Conservation (phyloP, 2,329 filamentous ascomycete species). For the Penicillium crustosum region DNA sequence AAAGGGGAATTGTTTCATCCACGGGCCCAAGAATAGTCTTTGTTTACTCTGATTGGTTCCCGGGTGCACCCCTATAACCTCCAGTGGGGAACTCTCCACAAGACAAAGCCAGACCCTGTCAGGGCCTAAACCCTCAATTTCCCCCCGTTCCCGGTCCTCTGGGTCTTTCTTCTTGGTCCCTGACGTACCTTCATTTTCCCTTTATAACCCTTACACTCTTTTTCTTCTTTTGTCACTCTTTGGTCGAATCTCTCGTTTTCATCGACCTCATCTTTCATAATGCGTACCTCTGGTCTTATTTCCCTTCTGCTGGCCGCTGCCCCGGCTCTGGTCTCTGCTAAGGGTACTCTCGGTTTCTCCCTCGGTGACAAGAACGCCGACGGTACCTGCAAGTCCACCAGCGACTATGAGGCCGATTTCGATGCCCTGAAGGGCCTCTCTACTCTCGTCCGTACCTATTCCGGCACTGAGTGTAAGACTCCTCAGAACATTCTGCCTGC, state of each 20-base stretch:
- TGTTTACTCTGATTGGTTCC: not conserved
- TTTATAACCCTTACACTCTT: slow-evolving; percentile 10
- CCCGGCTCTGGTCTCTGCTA: slow-evolving; percentile 52
- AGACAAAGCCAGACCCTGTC: slow-evolving; percentile 7
- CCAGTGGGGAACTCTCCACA: not conserved
- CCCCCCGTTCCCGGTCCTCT: slow-evolving; percentile 7
- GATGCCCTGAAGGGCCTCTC: slow-evolving; percentile 56
- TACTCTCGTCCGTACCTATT: slow-evolving; percentile 65
- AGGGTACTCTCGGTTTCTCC: slow-evolving; percentile 63
- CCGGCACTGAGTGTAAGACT: slow-evolving; percentile 65
- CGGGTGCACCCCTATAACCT: not conserved
- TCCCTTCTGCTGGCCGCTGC: slow-evolving; percentile 44
- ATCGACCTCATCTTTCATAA: slow-evolving; percentile 29
- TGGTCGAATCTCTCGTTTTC: slow-evolving; percentile 3
- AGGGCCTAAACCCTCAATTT: slow-evolving; percentile 14
- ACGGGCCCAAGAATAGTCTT: slow-evolving; percentile 7
- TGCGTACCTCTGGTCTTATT: slow-evolving; percentile 48
- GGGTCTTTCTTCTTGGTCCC: slow-evolving; percentile 11
- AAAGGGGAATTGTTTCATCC: slow-evolving; percentile 14
- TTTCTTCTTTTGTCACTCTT: not conserved
- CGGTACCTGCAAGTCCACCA: slow-evolving; percentile 60
- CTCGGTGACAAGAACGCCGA: slow-evolving; percentile 64
- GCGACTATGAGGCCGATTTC: slow-evolving; percentile 67
- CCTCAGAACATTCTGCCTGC: slow-evolving; percentile 64
- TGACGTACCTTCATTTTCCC: slow-evolving; percentile 10